Conservation (phyloP, 2,329 filamentous ascomycete genomes). For the Cryphonectria carpinicola region DNA sequence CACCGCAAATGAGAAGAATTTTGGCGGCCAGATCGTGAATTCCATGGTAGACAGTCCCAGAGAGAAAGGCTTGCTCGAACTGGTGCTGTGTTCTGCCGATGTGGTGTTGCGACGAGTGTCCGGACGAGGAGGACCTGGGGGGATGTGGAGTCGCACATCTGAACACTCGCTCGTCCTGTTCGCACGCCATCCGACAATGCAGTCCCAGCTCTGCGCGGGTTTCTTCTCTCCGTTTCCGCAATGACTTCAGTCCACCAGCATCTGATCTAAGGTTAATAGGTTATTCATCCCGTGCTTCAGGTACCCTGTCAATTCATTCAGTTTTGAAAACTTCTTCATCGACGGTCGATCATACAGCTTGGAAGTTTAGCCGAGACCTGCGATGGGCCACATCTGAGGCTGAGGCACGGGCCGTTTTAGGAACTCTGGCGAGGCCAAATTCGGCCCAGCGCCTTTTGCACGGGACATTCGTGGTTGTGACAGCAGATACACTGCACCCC, state of each 20-base stretch:
- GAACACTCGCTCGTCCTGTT: background rate
- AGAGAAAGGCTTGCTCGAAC: background rate
- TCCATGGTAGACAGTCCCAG: background rate
- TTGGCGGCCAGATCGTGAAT: background rate
- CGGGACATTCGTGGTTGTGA: constrained; percentile 12
- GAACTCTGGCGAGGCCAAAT: constrained; percentile 8
- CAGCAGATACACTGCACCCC: constrained; percentile 13
- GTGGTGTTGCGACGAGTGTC: constrained; percentile 15
- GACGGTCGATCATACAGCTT: constrained; percentile 25
- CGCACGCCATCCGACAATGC: constrained; percentile 1
- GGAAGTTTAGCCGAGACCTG: constrained; percentile 20
- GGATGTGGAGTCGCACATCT: constrained; percentile 6
- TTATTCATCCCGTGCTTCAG: constrained; percentile 17
- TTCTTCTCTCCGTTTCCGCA: background rate
- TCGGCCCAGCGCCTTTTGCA: constrained; percentile 21
- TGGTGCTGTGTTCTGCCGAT: background rate
- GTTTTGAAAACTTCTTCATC: constrained; percentile 17
- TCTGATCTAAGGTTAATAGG: constrained; percentile 15
- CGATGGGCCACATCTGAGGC: constrained; percentile 14
- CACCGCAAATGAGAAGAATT: background rate
- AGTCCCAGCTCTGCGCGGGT: background rate
- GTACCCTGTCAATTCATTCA: constrained; percentile 4
- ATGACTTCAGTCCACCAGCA: constrained; percentile 7
- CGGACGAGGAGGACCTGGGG: constrained; percentile 10
- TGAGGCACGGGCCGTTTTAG: constrained; percentile 27